Base-by-base conservation (phyloP, 371 early-diverging fungal genomes). In the Entomophthora muscae region DNA sequence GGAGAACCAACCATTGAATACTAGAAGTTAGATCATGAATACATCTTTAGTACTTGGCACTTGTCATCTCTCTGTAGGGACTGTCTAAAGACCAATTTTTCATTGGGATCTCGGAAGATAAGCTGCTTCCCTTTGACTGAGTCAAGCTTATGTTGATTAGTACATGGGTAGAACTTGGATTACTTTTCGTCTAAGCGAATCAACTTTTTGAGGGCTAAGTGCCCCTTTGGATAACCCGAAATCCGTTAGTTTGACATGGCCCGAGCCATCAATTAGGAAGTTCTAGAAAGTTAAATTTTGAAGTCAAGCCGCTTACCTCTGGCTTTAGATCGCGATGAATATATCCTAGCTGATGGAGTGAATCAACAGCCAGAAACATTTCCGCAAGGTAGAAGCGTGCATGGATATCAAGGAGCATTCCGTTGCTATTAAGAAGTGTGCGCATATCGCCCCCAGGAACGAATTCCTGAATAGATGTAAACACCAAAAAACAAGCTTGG, bases 191-290 rank as follows among this genome's bases (percentile, higher is more conserved):
- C 76, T 72, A 69, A 88, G 69, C 0, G 73, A 71, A 29, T 81
- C 80, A 10, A 88, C 74, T 53, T 78, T 63, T 21, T 75, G 74
- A 7, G 77, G 71, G 61, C 83, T 83, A 54, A 88, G 67, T 23
- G 73, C 71, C 17, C 90, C 91, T 51, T 89, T 86, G 24, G 88
- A 83, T 55, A 94, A 78, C 0, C 97, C 95, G 78, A 96, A 96
- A 72, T 96, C 97, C 1, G 83, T 79, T 54, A 93, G 70, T 56
- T 82, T 84, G 65, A 91, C 77, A 71, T 90, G 91, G 2, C 89
- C 89, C 22, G 77, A 74, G 0, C 69, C 70, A 70, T 83, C 84
- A 53, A 84, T 73, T 57, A 84, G 64, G 32, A 84, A 78, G 58
- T 81, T 83, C 63, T 84, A 61, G 27, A 33, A 52, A 5, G 23